Conservation (phyloP, 768 basidiomycete genomes). For the Russula dissimulans region DNA sequence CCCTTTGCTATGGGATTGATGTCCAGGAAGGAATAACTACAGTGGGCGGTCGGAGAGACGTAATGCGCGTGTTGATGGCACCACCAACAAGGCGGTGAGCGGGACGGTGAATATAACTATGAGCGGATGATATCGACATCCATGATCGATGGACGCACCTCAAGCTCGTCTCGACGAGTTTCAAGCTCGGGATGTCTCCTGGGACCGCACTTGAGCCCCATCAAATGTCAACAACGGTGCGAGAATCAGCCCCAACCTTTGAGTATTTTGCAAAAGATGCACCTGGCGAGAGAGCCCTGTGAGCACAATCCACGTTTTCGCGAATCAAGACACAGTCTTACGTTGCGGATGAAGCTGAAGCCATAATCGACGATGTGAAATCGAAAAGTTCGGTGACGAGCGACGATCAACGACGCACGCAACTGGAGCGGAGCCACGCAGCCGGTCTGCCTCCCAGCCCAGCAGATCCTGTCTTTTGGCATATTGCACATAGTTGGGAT, state of each 20-base stretch:
- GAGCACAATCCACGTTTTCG: too few species aligned
- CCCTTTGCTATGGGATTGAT: conserved; percentile 86
- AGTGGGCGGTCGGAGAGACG: neutral
- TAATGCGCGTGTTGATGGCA: neutral
- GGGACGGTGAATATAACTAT: neutral
- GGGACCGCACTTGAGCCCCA: neutral
- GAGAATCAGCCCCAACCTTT: conserved; percentile 43
- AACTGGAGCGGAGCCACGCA: too few species aligned
- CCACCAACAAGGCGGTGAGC: neutral
- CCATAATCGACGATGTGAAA: too few species aligned
- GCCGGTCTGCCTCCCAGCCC: too few species aligned
- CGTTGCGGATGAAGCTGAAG: too few species aligned
- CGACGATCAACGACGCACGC: too few species aligned
- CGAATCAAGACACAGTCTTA: too few species aligned
- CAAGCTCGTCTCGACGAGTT: conserved; percentile 66
- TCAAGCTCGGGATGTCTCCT: conserved; percentile 89
- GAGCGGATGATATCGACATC: too few species aligned
- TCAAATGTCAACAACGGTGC: too few species aligned
- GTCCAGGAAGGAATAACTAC: conserved; percentile 83
- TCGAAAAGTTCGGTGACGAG: too few species aligned
- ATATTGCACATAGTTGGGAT: too few species aligned
- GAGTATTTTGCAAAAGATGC: conserved; percentile 94
- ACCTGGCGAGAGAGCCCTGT: conserved; percentile 35
- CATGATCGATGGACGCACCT: conserved; percentile 38
- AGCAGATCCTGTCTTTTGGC: too few species aligned